phyloP scores from a whole-genome alignment of 2,329 filamentous ascomycete species.

The Ceratocystis cubensis region DNA sequence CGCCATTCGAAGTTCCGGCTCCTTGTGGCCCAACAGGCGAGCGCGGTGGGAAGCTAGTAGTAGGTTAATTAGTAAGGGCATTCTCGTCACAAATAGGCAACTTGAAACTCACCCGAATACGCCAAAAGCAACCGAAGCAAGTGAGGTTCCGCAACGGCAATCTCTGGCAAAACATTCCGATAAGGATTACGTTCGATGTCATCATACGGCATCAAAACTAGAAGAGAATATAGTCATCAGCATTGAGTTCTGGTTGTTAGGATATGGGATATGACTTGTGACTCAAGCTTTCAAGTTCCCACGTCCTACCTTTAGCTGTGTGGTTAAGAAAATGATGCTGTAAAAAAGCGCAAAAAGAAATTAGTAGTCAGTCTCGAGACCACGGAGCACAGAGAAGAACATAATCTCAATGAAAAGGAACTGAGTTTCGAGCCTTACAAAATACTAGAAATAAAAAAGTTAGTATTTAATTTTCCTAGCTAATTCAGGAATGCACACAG shows the following conservation, averaged over 20 bases:
- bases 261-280: no score
- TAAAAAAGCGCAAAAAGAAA: constrained; percentile 14
- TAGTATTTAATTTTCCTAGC: constrained; percentile 20
- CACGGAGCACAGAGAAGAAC: no score
- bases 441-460: constrained; percentile 31
- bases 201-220: constrained; percentile 39
- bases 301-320: constrained; percentile 50
- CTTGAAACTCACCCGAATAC: constrained; percentile 44
- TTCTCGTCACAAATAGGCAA: not conserved
- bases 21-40: constrained; percentile 56
- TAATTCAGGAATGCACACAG: not conserved
- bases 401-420: not conserved
- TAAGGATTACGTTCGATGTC: constrained; percentile 42
- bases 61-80: not conserved
- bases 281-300: no score
- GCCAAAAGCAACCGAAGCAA: constrained; percentile 65
- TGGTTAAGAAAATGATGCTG: constrained; percentile 60
- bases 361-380: no score
- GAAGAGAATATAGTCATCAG: not conserved
- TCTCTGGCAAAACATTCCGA: constrained; percentile 38
- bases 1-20: constrained; percentile 66
- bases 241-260: no score
- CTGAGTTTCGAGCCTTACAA: constrained; percentile 29
- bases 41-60: constrained; percentile 59
- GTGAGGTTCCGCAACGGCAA: constrained; percentile 57